Base-by-base conservation (phyloP, 202 grass and related monocot species). In the Hordeum pubiflorum region DNA sequence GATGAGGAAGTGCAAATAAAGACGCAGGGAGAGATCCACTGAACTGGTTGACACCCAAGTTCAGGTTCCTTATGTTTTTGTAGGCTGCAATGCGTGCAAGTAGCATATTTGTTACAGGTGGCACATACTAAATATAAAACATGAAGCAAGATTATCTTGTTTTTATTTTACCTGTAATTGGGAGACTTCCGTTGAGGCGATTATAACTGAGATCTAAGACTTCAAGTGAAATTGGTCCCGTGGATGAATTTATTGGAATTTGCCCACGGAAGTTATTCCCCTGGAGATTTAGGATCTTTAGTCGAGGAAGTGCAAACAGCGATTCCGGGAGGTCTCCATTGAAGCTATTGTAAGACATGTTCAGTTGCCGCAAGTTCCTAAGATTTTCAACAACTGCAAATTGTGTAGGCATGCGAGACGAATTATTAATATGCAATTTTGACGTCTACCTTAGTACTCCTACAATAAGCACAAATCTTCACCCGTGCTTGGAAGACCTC, bases 201-300 rank as follows among this genome's bases (percentile, higher is more conserved):
- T 68, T 68, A 22, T 0, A 0, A 5, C 36, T 23, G 2, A 69
- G 65, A 14, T 41, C 20, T 3, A 69, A 7, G 2, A 69, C 65
- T 69, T 69, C 10, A 69, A 8, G 65, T 41, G 65, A 41, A 41
- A 24, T 41, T 14, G n/a, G 65, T 13, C 37, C 65, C 0, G 10
- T 4, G 2, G 1, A 13, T 41, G 37, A 41, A 0, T 5, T 14
- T 0, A 24, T 7, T 69, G 64, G 65, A 41, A 69, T 24, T 41
- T 1, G 20, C 5, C 37, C 37, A 41, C 10, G 0, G 0, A 69
- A 14, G 5, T 3, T 3, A 69, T 69, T 69, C 0, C 0, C 0
- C 0, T 37, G 23, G 10, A 69, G 65, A 69, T 13, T 10, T 4
- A 69, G 37, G 37, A 69, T 69, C 36, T 41, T 69, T 14, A 69